Percentiles rank a stretch among this genome's conserved stretches.
Evolutionary conservation across 495 filamentous ascomycete species (phyloP).

Genomic region (Xylaria curta): DNA sequence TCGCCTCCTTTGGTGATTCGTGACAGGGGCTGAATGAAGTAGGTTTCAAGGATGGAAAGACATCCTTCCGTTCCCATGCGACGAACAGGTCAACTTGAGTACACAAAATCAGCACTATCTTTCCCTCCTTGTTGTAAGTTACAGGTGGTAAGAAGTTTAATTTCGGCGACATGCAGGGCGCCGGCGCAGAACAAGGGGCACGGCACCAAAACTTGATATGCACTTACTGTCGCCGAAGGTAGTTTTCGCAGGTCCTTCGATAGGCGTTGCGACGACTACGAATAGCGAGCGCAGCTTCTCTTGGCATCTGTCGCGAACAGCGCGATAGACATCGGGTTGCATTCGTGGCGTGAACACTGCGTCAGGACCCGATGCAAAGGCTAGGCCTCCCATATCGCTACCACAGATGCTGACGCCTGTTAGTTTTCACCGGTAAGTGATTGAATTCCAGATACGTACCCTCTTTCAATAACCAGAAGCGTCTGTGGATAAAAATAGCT

Average conservation of each 20-base stretch:
- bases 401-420: not conserved
- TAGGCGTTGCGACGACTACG: conserved; percentile 52
- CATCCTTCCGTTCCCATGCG: conserved; percentile 39
- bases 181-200: not conserved
- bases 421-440: not conserved
- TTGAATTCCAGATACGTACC: not conserved
- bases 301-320: conserved; percentile 47
- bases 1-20: conserved; percentile 4
- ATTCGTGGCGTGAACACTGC: conserved; percentile 65
- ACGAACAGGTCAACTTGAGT: conserved; percentile 61
- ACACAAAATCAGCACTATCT: not conserved
- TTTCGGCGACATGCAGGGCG: too few species aligned
- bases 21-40: not conserved
- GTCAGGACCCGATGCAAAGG: conserved; percentile 53
- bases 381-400: conserved; percentile 62
- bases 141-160: not conserved
- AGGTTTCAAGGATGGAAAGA: conserved; percentile 26
- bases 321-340: conserved; percentile 54
- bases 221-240: conserved; percentile 58
- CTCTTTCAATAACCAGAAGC: not conserved
- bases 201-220: not conserved
- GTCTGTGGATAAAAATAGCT: not conserved
- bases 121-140: not conserved
- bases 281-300: conserved; percentile 54
- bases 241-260: conserved; percentile 62